Evolutionary conservation across 2,329 filamentous ascomycete species (phyloP).

Genomic region (Exophiala lecanii-corni): DNA sequence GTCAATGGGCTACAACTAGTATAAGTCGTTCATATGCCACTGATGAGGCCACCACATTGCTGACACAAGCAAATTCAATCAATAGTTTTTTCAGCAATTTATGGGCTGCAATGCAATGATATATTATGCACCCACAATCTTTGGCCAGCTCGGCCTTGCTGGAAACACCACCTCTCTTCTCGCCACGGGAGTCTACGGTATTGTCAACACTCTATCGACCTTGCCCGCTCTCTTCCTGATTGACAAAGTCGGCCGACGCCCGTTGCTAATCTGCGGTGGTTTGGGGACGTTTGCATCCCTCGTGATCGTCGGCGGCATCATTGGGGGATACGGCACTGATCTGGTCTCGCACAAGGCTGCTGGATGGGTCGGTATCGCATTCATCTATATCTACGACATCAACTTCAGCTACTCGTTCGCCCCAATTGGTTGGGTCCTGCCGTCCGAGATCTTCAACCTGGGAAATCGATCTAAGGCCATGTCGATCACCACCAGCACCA

Average conservation of each 20-base stretch:
- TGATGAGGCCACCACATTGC: no score
- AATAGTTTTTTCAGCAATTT: conserved; percentile 32
- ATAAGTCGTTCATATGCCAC: no score
- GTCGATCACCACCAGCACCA: conserved; percentile 34
- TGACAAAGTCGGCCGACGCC: conserved; percentile 36
- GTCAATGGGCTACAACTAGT: no score
- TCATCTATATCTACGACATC: conserved; percentile 64
- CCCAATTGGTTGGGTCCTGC: conserved; percentile 37
- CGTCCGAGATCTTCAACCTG: conserved; percentile 37
- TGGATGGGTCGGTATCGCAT: conserved; percentile 62
- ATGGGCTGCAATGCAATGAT: conserved; percentile 32
- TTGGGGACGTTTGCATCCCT: conserved; percentile 68
- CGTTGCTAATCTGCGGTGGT: conserved; percentile 46
- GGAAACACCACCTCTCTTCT: conserved; percentile 34
- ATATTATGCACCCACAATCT: conserved; percentile 30
- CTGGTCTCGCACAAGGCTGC: conserved; percentile 56
- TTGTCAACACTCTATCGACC: conserved; percentile 35
- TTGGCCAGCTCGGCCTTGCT: conserved; percentile 31
- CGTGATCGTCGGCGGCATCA: conserved; percentile 65
- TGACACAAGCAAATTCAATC: background rate
- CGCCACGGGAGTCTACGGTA: conserved; percentile 37
- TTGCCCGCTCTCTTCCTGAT: conserved; percentile 38
- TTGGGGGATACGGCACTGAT: conserved; percentile 55
- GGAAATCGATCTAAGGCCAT: conserved; percentile 28
- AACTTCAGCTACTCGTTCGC: conserved; percentile 53